Evolutionary conservation across 1,284 basidiomycete species (phyloP), one percentile per base, ranked within the genome.

Genomic region (Trichosporon sp.): DNA sequence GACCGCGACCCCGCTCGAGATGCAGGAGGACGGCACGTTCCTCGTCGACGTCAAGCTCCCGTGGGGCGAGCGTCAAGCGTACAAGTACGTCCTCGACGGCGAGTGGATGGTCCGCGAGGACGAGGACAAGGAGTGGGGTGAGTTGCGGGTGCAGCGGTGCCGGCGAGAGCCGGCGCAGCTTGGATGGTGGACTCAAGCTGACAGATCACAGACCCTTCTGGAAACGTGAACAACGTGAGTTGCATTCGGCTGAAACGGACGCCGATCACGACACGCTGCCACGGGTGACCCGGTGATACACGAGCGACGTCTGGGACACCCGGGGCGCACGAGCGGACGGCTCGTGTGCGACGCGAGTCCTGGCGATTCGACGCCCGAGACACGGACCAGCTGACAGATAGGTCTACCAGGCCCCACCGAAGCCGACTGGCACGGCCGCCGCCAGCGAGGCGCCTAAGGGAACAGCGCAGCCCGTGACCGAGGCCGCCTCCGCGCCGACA

Each of bases 61-160:
- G 31, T 84, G 75, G 75, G 83, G 83, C 21, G 80, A 82, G 74
- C 83, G 80, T 71, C 79, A 83, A 71, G 80, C 83, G 31, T 84
- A 82, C 80, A 84, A 84, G 76, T 84, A 84, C 73, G 82, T 84
- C 61, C 81, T 84, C 31, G 83, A 84, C 75, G 82, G 82, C 67
- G 80, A 84, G 65, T 84, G 83, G 83, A 82, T 82, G 76, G 81
- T 83, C 51, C 75, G 83, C 67, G 83, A 84, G 69, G 83, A 84
- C 73, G 83, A 84, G 76, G 79, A 81, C 43, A 84, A 83, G 75
- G 83, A 84, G 71, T 82, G 80, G 81, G 83, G 83, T 84, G 68
- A 76, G 81, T 81, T 16, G 46, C 6, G 37, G 3, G 16, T 3
- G 43, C 43, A 26, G 26, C 26, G 26, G 26, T 26, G 37, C 10